phyloP scores from a whole-genome alignment of 2,329 filamentous ascomycete genomes.

The Sporothrix euskadiensis region DNA sequence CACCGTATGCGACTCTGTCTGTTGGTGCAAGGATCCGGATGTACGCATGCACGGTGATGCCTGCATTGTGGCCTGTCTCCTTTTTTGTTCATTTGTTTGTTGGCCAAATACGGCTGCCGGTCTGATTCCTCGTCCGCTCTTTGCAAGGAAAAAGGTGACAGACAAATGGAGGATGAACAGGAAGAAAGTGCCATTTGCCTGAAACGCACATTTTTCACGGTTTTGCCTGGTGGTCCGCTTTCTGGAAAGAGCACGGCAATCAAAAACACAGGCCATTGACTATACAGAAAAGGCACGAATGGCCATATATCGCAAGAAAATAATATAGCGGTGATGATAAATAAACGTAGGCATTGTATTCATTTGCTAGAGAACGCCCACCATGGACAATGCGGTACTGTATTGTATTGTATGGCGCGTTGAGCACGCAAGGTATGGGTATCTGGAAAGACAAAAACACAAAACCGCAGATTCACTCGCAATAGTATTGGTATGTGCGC shows the following conservation, averaged over 20 bases:
- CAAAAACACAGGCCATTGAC: not conserved
- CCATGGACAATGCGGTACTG: not conserved
- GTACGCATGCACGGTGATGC: not conserved
- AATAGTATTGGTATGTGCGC: conserved; percentile 36
- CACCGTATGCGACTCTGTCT: not conserved
- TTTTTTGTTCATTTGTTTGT: not conserved
- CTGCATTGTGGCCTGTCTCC: not conserved
- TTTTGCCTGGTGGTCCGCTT: not conserved
- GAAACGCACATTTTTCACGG: conserved; percentile 1
- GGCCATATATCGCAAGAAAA: not conserved
- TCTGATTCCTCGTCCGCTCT: no score
- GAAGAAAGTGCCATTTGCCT: conserved; percentile 3
- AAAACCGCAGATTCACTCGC: not conserved
- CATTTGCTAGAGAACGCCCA: not conserved
- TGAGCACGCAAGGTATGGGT: not conserved
- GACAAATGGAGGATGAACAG: not conserved
- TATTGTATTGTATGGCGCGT: not conserved
- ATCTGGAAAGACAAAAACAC: not conserved
- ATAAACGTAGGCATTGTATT: not conserved
- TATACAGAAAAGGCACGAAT: not conserved
- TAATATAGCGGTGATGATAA: not conserved
- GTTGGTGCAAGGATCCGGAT: not conserved
- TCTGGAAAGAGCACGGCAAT: not conserved
- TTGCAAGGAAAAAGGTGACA: not conserved
- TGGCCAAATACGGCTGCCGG: not conserved